phyloP scores from a whole-genome alignment of 345 rosid species.

The Eutrema yunnanense region DNA sequence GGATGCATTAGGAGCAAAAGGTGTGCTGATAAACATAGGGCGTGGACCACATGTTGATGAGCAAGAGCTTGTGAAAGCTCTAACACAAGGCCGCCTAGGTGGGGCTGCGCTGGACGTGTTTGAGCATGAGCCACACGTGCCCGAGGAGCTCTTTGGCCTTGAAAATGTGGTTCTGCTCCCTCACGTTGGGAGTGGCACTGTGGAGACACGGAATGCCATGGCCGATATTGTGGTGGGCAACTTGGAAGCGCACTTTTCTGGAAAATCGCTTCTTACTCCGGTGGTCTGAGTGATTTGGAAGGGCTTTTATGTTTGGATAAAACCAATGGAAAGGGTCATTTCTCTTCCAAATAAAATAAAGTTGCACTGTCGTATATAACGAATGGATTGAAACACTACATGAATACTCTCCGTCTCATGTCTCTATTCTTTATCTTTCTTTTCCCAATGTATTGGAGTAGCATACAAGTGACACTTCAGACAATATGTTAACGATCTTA shows the following conservation, averaged over 20 bases:
- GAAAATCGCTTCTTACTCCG: constrained; percentile 17
- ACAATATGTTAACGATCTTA: not conserved
- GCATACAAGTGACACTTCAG: not conserved
- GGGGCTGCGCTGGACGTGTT: constrained; percentile 49
- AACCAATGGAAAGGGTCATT: not conserved
- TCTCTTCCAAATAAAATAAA: constrained; percentile 9
- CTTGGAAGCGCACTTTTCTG: not conserved
- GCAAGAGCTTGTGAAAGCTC: constrained; percentile 52
- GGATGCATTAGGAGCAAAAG: constrained; percentile 59
- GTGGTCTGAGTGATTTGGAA: constrained; percentile 29
- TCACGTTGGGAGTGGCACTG: constrained; percentile 58
- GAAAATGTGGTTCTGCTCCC: constrained; percentile 42
- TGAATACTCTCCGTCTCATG: not conserved
- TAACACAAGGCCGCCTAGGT: constrained; percentile 53
- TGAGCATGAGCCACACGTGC: too few species aligned
- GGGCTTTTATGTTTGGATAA: not conserved
- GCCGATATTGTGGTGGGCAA: constrained; percentile 50
- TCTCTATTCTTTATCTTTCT: not conserved
- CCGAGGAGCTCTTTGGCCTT: constrained; percentile 44
- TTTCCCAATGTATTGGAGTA: not conserved
- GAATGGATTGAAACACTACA: not conserved
- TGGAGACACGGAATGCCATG: constrained; percentile 46
- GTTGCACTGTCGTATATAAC: not conserved
- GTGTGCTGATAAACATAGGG: constrained; percentile 63
- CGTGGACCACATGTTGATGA: constrained; percentile 43